A percentile compares a stretch with the other conserved stretches of the same genome.
Conservation (phyloP, 2,329 filamentous ascomycete species). For the Neoarthrinium moseri region DNA sequence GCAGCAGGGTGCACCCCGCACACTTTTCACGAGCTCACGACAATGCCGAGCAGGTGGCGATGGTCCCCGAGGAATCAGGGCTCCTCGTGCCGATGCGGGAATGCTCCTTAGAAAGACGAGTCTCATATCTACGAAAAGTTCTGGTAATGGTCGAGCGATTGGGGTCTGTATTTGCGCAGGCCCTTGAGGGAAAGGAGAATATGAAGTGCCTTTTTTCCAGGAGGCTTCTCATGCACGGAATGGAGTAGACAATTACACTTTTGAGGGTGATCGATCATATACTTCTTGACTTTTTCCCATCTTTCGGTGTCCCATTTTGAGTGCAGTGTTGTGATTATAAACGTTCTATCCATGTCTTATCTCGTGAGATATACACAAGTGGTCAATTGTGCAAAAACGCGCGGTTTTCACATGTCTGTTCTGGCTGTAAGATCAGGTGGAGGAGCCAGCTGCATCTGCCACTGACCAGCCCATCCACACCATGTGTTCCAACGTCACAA, state of each 20-base stretch:
- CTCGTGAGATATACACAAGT: too few relatives aligned
- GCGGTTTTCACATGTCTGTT: too few relatives aligned
- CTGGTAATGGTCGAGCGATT: conserved; percentile 54
- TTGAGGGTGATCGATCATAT: conserved; percentile 57
- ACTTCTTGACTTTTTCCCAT: conserved; percentile 43
- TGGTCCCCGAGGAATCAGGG: conserved; percentile 35
- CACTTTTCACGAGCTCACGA: conserved; percentile 34
- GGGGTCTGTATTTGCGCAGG: conserved; percentile 40
- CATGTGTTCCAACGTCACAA: too few relatives aligned
- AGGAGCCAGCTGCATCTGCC: too few relatives aligned
- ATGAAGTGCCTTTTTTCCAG: conserved; percentile 49
- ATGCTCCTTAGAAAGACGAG: conserved; percentile 42
- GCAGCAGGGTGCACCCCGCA: conserved; percentile 37
- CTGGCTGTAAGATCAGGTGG: too few relatives aligned
- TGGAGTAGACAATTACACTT: conserved; percentile 48
- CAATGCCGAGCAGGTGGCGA: conserved; percentile 45
- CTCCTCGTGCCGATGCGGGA: conserved; percentile 40
- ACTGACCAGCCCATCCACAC: too few relatives aligned
- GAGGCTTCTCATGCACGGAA: conserved; percentile 47
- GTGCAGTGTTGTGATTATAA: background rate
- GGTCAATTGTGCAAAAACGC: too few relatives aligned
- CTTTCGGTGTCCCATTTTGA: conserved; percentile 26
- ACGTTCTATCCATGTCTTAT: too few relatives aligned
- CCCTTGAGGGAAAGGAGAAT: conserved; percentile 43
- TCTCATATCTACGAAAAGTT: conserved; percentile 59